Evolutionary conservation across 1,139 yeast genomes (phyloP).

Genomic region (Scheffersomyces titani): DNA sequence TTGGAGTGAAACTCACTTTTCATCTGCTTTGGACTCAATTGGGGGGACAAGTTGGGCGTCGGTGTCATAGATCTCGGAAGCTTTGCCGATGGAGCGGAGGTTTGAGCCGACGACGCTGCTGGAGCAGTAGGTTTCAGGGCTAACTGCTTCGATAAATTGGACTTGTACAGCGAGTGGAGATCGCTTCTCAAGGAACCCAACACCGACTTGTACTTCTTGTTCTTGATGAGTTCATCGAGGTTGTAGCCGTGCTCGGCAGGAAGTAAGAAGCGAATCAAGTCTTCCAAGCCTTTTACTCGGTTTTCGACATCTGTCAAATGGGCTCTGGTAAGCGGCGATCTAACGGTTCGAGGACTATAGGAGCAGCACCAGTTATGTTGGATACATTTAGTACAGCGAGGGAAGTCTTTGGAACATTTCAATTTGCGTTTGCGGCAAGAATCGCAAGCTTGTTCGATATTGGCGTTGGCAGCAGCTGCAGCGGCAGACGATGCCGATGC

Average conservation of each 20-base stretch:
- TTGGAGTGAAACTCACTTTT: background rate
- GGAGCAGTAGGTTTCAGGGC: slow-evolving; percentile 1
- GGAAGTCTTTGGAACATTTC: slow-evolving; percentile 64
- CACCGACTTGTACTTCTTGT: slow-evolving; percentile 21
- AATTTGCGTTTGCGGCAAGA: slow-evolving; percentile 60
- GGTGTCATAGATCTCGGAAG: background rate
- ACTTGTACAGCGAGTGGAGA: background rate
- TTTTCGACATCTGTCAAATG: slow-evolving; percentile 77
- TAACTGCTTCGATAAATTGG: background rate
- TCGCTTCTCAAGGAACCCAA: slow-evolving; percentile 20
- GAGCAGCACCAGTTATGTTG: slow-evolving; percentile 74
- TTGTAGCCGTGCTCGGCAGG: slow-evolving; percentile 23
- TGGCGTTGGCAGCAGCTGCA: background rate
- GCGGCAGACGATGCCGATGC: background rate
- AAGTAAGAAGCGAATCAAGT: slow-evolving; percentile 44
- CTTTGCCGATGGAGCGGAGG: slow-evolving; percentile 1
- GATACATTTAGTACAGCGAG: slow-evolving; percentile 75
- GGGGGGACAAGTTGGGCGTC: background rate
- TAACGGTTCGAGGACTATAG: slow-evolving; percentile 73
- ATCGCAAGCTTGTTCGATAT: slow-evolving; percentile 56
- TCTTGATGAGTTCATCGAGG: slow-evolving; percentile 26
- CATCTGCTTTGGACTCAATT: background rate
- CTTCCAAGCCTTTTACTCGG: slow-evolving; percentile 57
- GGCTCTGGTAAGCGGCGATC: slow-evolving; percentile 82
- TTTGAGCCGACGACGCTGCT: background rate